Conservation (phyloP, 2,329 filamentous ascomycete species). For the Chrysosphaeria jannelii region DNA sequence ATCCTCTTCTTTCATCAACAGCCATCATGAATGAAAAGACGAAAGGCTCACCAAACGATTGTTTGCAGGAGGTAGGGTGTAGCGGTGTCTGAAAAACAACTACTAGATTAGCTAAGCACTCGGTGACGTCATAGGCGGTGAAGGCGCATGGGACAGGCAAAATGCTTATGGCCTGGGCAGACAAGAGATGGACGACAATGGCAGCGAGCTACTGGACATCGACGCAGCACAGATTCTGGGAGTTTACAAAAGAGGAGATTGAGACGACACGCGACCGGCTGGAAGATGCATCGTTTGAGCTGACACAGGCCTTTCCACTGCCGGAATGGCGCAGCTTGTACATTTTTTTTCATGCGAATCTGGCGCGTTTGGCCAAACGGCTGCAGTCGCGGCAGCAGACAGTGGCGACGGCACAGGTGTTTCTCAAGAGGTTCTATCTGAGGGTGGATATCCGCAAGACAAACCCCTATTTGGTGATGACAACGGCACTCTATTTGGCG, state of each 20-base stretch:
- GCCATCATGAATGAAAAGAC: too few relatives aligned
- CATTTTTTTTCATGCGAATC: conserved; percentile 54
- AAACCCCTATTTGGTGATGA: conserved; percentile 74
- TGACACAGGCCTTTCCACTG: conserved; percentile 53
- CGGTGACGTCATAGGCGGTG: too few relatives aligned
- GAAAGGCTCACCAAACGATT: too few relatives aligned
- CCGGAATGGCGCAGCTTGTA: conserved; percentile 57
- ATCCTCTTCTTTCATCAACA: too few relatives aligned
- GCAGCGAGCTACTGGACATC: conserved; percentile 94
- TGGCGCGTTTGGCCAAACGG: conserved; percentile 57
- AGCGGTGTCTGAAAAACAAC: too few relatives aligned
- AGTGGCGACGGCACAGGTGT: conserved; percentile 78
- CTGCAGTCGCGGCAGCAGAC: conserved; percentile 70
- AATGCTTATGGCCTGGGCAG: too few relatives aligned
- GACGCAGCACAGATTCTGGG: conserved; percentile 71
- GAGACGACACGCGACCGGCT: conserved; percentile 44
- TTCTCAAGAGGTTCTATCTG: conserved; percentile 78
- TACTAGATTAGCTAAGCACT: too few relatives aligned
- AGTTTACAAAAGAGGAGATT: conserved; percentile 60
- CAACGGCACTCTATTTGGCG: conserved; percentile 81
- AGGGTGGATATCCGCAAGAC: conserved; percentile 75
- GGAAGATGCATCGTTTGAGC: conserved; percentile 41
- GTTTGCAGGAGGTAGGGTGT: too few relatives aligned
- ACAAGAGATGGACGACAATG: too few relatives aligned
- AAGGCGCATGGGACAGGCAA: too few relatives aligned